These are phyloP conservation scores for Aspergillus tanneri DNA, from an alignment of 2,329 filamentous ascomycete genomes.

Conservation along the genomic window DNA sequence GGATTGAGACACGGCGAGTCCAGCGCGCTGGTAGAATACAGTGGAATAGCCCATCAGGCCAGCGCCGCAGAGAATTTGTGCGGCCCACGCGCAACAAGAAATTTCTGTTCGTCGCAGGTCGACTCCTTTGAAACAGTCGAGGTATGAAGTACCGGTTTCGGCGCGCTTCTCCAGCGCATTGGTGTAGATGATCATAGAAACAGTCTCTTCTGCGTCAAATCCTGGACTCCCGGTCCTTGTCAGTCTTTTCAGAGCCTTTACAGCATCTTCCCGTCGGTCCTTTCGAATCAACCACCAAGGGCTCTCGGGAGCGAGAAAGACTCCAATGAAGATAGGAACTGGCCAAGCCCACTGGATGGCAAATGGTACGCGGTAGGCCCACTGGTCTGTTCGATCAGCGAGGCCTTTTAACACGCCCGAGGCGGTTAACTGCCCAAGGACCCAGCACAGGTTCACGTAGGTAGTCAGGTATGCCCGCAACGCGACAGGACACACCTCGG, in stretches of 20 bases:
- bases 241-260: slow-evolving; percentile 30
- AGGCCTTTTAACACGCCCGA: slow-evolving; percentile 36
- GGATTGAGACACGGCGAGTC: slow-evolving; percentile 31
- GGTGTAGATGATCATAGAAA: slow-evolving; percentile 43
- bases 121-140: slow-evolving; percentile 32
- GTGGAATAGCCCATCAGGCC: slow-evolving; percentile 36
- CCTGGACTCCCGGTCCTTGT: slow-evolving; percentile 21
- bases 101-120: slow-evolving; percentile 45
- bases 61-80: slow-evolving; percentile 33
- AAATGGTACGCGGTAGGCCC: slow-evolving; percentile 41
- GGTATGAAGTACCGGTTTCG: slow-evolving; percentile 22
- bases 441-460: slow-evolving; percentile 10
- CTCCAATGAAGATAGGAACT: slow-evolving; percentile 18
- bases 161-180: slow-evolving; percentile 29
- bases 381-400: slow-evolving; percentile 29
- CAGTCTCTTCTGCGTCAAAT: slow-evolving; percentile 29
- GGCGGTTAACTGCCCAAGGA: slow-evolving; percentile 37
- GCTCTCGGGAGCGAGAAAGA: slow-evolving; percentile 32
- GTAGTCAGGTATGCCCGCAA: slow-evolving; percentile 7
- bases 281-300: slow-evolving; percentile 44
- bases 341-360: slow-evolving; percentile 36
- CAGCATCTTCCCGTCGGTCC: slow-evolving; percentile 36
- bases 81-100: slow-evolving; percentile 36
- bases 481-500: not conserved
- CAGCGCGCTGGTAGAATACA: slow-evolving; percentile 40